Conservation (phyloP, 495 filamentous ascomycete species). For the Parmelia sp. region DNA sequence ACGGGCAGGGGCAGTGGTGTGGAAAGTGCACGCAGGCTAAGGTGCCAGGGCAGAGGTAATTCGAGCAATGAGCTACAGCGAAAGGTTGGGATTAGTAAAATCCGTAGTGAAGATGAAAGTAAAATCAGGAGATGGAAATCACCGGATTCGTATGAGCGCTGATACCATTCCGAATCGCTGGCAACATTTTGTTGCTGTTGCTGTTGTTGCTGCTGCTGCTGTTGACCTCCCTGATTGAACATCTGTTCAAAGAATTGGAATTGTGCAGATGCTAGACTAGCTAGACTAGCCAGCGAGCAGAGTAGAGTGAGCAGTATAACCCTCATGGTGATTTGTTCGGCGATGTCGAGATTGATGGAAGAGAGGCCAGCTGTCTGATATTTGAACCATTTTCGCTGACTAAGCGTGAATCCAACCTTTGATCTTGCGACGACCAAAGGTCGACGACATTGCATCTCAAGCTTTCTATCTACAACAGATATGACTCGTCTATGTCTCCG, state of each 20-base stretch:
- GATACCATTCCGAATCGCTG: conserved; percentile 73
- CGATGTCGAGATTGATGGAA: neutral
- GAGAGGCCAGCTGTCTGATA: conserved; percentile 14
- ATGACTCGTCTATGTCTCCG: conserved; percentile 10
- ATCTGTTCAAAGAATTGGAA: conserved; percentile 90
- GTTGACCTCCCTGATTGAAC: conserved; percentile 55
- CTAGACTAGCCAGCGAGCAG: conserved; percentile 43
- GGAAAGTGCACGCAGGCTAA: conserved; percentile 88
- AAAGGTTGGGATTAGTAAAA: conserved; percentile 7
- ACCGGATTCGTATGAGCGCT: conserved; percentile 61
- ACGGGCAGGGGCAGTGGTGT: conserved; percentile 88
- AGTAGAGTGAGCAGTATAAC: conserved; percentile 30
- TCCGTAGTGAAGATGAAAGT: neutral
- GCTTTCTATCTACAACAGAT: neutral
- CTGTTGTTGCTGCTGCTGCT: conserved; percentile 52
- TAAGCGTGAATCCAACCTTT: neutral
- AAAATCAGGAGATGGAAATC: neutral
- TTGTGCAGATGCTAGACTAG: conserved; percentile 53
- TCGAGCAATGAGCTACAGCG: conserved; percentile 62
- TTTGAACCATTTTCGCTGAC: neutral
- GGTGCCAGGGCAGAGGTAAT: conserved; percentile 88
- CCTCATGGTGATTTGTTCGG: conserved; percentile 24
- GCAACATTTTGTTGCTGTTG: conserved; percentile 67
- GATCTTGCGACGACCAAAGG: neutral
- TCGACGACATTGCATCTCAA: neutral